phyloP scores from a whole-genome alignment of 768 basidiomycete genomes.

The Boletus reticuloceps region DNA sequence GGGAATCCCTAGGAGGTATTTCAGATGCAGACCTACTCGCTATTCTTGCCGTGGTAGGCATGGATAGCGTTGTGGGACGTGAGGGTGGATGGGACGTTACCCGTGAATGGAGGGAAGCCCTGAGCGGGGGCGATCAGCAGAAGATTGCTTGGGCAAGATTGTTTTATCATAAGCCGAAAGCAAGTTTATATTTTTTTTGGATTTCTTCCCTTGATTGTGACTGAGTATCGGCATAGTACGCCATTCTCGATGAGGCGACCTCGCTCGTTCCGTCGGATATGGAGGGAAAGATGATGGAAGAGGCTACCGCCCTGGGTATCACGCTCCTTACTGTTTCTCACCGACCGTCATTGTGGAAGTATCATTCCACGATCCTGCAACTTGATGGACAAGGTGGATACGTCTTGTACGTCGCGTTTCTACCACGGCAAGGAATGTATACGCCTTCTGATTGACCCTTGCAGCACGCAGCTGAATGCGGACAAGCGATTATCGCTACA shows the following conservation, averaged over 20 bases:
- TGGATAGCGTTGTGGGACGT: constrained; percentile 82
- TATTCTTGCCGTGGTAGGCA: constrained; percentile 76
- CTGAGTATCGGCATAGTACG: constrained; percentile 58
- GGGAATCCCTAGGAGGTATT: constrained; percentile 50
- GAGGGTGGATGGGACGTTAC: constrained; percentile 94
- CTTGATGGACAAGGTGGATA: constrained; percentile 96
- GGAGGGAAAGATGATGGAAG: constrained; percentile 94
- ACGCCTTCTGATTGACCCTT: constrained; percentile 1
- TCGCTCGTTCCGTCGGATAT: constrained; percentile 90
- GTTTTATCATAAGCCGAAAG: constrained; percentile 95
- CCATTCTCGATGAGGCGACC: constrained; percentile 95
- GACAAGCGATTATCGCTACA: constrained; percentile 87
- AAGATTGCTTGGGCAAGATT: constrained; percentile 95
- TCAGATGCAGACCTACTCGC: constrained; percentile 71
- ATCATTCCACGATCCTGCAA: constrained; percentile 84
- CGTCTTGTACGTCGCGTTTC: constrained; percentile 67
- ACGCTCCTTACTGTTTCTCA: constrained; percentile 95
- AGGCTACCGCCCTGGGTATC: constrained; percentile 82
- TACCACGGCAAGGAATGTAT: neutral
- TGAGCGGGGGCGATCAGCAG: constrained; percentile 96
- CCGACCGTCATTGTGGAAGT: constrained; percentile 91
- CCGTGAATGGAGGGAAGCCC: constrained; percentile 91
- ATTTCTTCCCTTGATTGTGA: neutral
- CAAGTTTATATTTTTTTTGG: constrained; percentile 28
- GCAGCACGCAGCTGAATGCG: constrained; percentile 83